phyloP scores from a whole-genome alignment of 1,284 basidiomycete genomes.

The Ceratobasidium sp. region DNA sequence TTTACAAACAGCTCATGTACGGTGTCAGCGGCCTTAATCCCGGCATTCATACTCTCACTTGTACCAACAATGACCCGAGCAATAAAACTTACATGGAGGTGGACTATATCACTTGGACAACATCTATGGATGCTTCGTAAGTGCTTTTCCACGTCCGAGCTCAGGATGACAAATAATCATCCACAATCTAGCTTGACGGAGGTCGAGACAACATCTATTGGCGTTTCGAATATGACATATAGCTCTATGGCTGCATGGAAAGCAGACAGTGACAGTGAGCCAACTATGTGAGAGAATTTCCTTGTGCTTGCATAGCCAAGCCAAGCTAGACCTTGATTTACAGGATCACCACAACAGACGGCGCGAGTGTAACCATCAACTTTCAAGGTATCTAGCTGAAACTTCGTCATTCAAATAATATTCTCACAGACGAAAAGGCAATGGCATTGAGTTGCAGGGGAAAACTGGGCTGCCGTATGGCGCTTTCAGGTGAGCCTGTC shows the following conservation, averaged over 20 bases:
- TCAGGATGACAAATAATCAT: neutral
- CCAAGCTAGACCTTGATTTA: neutral
- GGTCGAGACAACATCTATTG: neutral
- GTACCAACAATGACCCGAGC: conserved; percentile 15
- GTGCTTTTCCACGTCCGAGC: neutral
- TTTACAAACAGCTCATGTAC: conserved; percentile 6
- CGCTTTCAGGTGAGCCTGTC: neutral
- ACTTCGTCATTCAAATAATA: neutral
- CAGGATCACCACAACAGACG: conserved; percentile 20
- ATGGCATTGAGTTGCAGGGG: conserved; percentile 2
- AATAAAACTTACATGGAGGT: conserved; percentile 15
- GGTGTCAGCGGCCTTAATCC: neutral
- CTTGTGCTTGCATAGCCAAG: too few relatives aligned
- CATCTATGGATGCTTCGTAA: conserved; percentile 3
- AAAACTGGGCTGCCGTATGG: conserved; percentile 5
- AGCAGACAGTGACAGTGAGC: neutral
- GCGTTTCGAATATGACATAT: neutral
- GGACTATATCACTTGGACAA: conserved; percentile 27
- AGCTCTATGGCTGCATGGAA: conserved; percentile 18
- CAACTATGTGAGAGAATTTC: neutral
- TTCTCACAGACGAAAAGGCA: conserved; percentile 8
- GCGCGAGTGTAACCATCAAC: conserved; percentile 24
- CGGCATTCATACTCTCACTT: conserved; percentile 17
- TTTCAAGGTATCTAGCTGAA: conserved; percentile 4
- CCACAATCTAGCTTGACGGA: neutral